These are phyloP conservation scores for Schoenoplectus triqueter DNA, from an alignment of 202 grass and related monocot genomes.

Conservation along the genomic window DNA sequence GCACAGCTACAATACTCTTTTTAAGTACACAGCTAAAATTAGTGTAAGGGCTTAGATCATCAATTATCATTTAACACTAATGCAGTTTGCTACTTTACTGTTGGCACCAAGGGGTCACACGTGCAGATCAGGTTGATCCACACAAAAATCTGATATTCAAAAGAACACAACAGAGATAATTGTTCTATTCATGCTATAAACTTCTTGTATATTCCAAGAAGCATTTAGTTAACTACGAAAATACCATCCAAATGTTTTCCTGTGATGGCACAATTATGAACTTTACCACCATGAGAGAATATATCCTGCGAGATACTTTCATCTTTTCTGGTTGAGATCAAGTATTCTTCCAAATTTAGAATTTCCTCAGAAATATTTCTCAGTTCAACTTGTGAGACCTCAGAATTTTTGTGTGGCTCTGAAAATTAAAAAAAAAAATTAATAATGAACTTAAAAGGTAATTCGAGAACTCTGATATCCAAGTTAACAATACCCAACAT, in stretches of 20 bases:
- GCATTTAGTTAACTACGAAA: conserved; percentile 18
- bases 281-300: conserved; percentile 15
- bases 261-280: background rate
- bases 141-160: background rate
- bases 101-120: background rate
- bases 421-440: conserved; percentile 7
- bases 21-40: background rate
- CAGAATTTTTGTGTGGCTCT: conserved; percentile 25
- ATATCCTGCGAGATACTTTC: conserved; percentile 14
- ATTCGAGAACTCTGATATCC: background rate
- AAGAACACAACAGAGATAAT: background rate
- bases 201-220: conserved; percentile 8
- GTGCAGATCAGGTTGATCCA: background rate
- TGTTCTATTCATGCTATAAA: background rate
- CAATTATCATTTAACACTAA: conserved; percentile 16
- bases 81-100: background rate
- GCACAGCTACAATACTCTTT: background rate
- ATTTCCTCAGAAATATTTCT: conserved; percentile 42
- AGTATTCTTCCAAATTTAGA: conserved; percentile 40
- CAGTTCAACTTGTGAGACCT: conserved; percentile 37
- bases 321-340: conserved; percentile 40
- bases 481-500: background rate
- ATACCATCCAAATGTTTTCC: conserved; percentile 25
- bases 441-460: background rate
- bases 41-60: background rate